These are phyloP conservation scores for Crassisporium funariophilum DNA, from an alignment of 768 basidiomycete species.

Conservation along the genomic window DNA sequence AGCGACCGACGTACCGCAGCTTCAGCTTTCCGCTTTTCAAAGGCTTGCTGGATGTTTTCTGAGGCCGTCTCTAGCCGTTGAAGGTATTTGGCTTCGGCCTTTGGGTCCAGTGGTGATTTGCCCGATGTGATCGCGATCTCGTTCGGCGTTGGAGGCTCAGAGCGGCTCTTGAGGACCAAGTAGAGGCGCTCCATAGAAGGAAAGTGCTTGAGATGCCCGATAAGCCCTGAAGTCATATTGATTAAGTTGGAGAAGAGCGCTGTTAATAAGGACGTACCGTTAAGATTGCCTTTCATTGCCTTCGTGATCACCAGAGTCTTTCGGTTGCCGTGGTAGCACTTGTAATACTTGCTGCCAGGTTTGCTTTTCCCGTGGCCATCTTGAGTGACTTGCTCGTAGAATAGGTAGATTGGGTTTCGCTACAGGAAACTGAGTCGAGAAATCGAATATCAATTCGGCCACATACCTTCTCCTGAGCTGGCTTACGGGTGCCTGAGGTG, in stretches of 20 bases:
- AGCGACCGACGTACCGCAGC: slow-evolving; percentile 2
- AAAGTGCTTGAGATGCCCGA: slow-evolving; percentile 7
- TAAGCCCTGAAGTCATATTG: slow-evolving; percentile 4
- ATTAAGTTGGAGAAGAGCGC: neutral
- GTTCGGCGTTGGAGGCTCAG: neutral
- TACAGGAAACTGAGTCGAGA: neutral
- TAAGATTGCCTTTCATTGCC: slow-evolving; percentile 19
- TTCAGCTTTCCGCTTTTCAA: neutral
- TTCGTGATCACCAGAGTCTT: slow-evolving; percentile 13
- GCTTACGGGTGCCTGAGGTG: neutral
- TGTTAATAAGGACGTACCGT: slow-evolving; percentile 9
- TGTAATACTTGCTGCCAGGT: slow-evolving; percentile 19
- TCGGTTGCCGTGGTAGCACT: slow-evolving; percentile 22
- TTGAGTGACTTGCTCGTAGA: slow-evolving; percentile 4
- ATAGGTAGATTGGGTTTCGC: slow-evolving; percentile 10
- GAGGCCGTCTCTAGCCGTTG: neutral
- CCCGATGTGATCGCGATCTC: neutral
- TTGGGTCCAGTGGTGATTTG: neutral
- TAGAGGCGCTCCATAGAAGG: slow-evolving; percentile 1
- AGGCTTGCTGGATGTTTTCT: neutral
- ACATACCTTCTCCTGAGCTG: neutral
- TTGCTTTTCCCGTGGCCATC: slow-evolving; percentile 2
- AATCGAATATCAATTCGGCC: neutral
- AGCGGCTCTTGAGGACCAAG: neutral
- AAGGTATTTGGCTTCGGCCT: neutral